Evolutionary conservation across 495 filamentous ascomycete species (phyloP).

Genomic region (Daldinia loculata): DNA sequence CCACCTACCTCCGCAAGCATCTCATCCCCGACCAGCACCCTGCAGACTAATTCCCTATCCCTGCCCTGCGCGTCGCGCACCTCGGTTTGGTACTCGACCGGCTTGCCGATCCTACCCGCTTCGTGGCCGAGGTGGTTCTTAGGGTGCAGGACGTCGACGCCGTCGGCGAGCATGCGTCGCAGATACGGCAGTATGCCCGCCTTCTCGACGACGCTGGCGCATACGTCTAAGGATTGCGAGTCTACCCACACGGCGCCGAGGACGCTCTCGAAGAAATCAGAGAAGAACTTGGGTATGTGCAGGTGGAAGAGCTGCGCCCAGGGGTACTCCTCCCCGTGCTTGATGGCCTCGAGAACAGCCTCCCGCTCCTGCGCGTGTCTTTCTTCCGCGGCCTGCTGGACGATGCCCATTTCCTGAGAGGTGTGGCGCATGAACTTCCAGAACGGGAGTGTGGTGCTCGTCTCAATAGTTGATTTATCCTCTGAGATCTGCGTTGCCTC

Average conservation of each 20-base stretch:
- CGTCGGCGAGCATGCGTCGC: conserved; percentile 64
- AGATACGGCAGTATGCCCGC: conserved; percentile 73
- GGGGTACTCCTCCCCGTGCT: conserved; percentile 65
- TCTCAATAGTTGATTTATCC: conserved; percentile 19
- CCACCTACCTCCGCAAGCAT: conserved; percentile 56
- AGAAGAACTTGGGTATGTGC: conserved; percentile 80
- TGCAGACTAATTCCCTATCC: conserved; percentile 55
- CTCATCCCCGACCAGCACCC: conserved; percentile 59
- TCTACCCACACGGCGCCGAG: conserved; percentile 90
- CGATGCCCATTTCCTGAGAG: conserved; percentile 52
- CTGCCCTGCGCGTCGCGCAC: conserved; percentile 13
- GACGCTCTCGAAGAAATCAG: conserved; percentile 82
- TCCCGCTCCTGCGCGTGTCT: conserved; percentile 61
- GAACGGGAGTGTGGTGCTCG: conserved; percentile 55
- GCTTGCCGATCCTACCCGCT: conserved; percentile 53
- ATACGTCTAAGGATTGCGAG: conserved; percentile 65
- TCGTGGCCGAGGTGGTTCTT: conserved; percentile 72
- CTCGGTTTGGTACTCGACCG: conserved; percentile 59
- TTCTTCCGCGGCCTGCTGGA: conserved; percentile 53
- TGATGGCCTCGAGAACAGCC: conserved; percentile 60
- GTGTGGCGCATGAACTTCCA: conserved; percentile 75
- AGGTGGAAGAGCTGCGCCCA: conserved; percentile 76
- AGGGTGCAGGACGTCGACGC: conserved; percentile 74
- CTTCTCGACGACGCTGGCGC: conserved; percentile 65
- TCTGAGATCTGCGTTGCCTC: conserved; percentile 41